Base-by-base conservation (phyloP, 1,284 basidiomycete genomes). In the Rhodofomes roseus region DNA sequence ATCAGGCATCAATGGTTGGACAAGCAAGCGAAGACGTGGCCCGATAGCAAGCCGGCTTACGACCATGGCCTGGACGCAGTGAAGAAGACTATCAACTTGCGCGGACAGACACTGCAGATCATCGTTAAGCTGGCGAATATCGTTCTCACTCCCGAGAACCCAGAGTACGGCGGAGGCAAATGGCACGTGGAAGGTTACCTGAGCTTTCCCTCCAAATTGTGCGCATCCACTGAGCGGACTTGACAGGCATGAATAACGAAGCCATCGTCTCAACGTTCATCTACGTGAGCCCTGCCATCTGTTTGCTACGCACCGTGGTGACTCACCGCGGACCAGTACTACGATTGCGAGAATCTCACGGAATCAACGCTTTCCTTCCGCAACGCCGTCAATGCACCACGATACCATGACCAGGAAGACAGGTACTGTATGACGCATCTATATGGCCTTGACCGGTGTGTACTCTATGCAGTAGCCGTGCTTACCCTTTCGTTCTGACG, bases 101-200 rank as follows among this genome's bases (percentile, higher is more conserved):
- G 56, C 1, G 73, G 70, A 7, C 59, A 59, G 22, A 70, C 55
- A 1, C 55, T 81, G 9, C 82, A 83, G 62, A 69, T 83, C 9
- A 82, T 84, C 57, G 76, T 81, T 54, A 84, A 84, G 66, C 70
- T 83, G 5, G 78, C 79, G 0, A 81, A 79, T 62, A 81, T 83
- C 56, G 68, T 76, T 18, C 65, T 81, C 37, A 80, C 79, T 0
- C 81, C 81, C 0, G 79, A 81, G 44, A 69, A 70, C 41, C 73
- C 74, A 2, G 44, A 57, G 34, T 77, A 74, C 51, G 36, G 9
- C 9, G 75, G 75, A 3, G 73, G 74, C 0, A 60, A 64, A 1
- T 77, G 75, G 75, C 73, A 75, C 51, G 66, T 76, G 46, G 75
- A 76, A 58, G 74, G 66, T 46, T 46, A 16, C 3, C 20, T 12